Base-by-base conservation (phyloP, 192 early-diverging fungal genomes). In the Chytriomyces sp. region DNA sequence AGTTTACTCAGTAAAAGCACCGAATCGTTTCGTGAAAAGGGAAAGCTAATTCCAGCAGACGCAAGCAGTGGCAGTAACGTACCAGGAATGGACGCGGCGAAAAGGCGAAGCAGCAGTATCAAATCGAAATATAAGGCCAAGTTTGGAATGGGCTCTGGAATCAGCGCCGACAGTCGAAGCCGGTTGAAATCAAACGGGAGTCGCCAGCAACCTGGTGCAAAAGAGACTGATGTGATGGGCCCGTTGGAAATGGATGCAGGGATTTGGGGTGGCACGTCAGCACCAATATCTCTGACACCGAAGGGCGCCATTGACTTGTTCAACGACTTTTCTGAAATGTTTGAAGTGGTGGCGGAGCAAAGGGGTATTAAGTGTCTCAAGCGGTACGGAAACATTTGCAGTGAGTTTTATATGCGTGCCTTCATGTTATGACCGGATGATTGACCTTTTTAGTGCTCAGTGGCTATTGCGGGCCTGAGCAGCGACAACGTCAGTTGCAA, bases 241-340 rank as follows among this genome's bases (percentile, higher is more conserved):
- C 53, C 53, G 20, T n/a, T 57, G 16, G 43, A 67, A 46, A n/a
- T n/a, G 44, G 45, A 44, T 16, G 20, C 16, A 46, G 45, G 66
- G 28, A 71, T 71, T 24, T 71, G 69, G 69, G 69, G 69, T 23
- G 69, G 69, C 10, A 60, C 69, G 23, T 45, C 69, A 26, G 18
- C 47, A 8, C 16, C 24, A 13, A 64, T 64, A 23, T 44, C 26
- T 43, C 45, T 71, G 48, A 71, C 69, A 13, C 69, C 76, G 35
- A n/a, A 45, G 50, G 68, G 62, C 2, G 53, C 50, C n/a, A 68
- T 77, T 60, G 76, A 77, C 24, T 60, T 77, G 3, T 69, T 77
- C 11, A 57, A 47, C 8, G 76, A 77, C 59, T 77, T 77, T 69
- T 61, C 76, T 13, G 67, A 77, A 45, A 77, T 77, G 76, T 61